Conservation (phyloP, 1,139 yeast genomes). For the Yamadazyma dendronema region DNA sequence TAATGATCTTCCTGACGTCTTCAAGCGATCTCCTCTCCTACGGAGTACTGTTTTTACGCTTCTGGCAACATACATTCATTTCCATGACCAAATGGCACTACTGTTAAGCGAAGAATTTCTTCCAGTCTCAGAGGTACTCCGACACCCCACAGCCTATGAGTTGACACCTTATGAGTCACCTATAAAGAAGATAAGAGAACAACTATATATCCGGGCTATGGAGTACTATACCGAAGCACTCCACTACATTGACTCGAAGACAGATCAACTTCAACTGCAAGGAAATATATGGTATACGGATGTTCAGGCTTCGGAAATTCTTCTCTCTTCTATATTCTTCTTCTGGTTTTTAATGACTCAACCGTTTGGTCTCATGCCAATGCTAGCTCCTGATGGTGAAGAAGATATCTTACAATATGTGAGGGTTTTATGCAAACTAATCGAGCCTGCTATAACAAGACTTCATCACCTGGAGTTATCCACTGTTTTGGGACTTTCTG, state of each 20-base stretch:
- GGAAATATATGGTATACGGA: neutral
- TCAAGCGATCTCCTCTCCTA: conserved; percentile 18
- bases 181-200: neutral
- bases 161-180: neutral
- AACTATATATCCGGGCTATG: conserved; percentile 4
- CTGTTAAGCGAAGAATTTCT: conserved; percentile 3
- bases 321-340: conserved; percentile 21
- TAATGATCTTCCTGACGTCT: conserved; percentile 20
- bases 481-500: too few species aligned
- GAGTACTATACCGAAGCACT: neutral
- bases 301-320: conserved; percentile 15
- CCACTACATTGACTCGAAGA: conserved; percentile 6
- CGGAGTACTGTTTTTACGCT: conserved; percentile 18
- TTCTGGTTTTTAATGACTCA: conserved; percentile 28
- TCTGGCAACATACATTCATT: conserved; percentile 18
- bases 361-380: conserved; percentile 28
- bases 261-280: conserved; percentile 1
- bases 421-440: conserved; percentile 3
- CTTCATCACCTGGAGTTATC: conserved; percentile 2
- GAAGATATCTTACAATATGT: conserved; percentile 7
- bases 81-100: conserved; percentile 7
- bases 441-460: conserved; percentile 5
- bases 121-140: neutral
- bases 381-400: conserved; percentile 18
- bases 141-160: neutral